A percentile compares a stretch with the other conserved stretches of the same genome.
Conservation (phyloP, 2,329 filamentous ascomycete species). For the Penicillium sp. region DNA sequence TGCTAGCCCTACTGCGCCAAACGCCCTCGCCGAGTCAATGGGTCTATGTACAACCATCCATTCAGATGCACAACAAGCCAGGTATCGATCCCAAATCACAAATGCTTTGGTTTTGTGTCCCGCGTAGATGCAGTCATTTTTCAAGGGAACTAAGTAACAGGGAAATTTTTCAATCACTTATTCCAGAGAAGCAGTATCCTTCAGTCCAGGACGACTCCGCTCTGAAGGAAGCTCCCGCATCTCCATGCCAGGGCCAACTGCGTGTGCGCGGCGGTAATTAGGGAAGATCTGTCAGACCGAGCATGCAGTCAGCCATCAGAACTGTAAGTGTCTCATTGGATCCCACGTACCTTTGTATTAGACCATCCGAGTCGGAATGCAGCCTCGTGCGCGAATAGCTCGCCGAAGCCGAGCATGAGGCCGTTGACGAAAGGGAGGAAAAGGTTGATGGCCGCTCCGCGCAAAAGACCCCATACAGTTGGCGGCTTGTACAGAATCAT, state of each 20-base stretch:
- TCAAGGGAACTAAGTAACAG: constrained; percentile 7
- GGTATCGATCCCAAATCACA: constrained; percentile 19
- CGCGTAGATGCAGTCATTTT: constrained; percentile 12
- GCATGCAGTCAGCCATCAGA: not conserved
- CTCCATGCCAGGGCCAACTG: constrained; percentile 79
- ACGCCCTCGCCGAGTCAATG: constrained; percentile 28
- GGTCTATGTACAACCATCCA: constrained; percentile 36
- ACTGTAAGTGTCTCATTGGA: not conserved
- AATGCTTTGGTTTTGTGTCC: constrained; percentile 22
- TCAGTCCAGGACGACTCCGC: constrained; percentile 54
- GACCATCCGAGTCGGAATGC: constrained; percentile 92
- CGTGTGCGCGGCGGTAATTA: constrained; percentile 57
- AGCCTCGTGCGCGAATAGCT: constrained; percentile 92
- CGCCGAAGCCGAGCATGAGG: constrained; percentile 96
- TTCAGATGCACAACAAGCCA: constrained; percentile 14
- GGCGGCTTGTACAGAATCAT: constrained; percentile 75
- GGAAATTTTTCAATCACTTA: constrained; percentile 32
- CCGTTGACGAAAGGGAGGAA: constrained; percentile 93
- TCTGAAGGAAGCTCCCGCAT: constrained; percentile 63
- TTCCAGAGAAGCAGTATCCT: constrained; percentile 67
- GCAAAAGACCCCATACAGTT: constrained; percentile 76
- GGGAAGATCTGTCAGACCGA: constrained; percentile 52
- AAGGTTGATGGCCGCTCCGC: constrained; percentile 93
- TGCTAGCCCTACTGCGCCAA: constrained; percentile 26
- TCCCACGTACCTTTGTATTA: constrained; percentile 72